Evolutionary conservation across 108 stramenopile species (phyloP).

Genomic region (Nitzschia palea): DNA sequence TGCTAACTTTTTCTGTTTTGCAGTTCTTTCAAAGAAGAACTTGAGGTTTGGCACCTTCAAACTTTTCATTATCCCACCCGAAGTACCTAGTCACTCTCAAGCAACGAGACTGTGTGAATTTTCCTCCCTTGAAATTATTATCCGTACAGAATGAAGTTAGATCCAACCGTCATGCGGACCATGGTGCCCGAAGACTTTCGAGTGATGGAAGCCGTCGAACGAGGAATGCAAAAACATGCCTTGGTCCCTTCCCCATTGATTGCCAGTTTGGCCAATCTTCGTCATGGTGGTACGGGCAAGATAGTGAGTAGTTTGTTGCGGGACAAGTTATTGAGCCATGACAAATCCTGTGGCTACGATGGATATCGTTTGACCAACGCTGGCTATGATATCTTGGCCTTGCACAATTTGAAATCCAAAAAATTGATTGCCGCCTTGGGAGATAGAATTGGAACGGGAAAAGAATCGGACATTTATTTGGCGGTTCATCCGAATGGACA

Average conservation of each 20-base stretch:
- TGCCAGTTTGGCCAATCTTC: conserved; percentile 85
- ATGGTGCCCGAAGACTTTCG: conserved; percentile 90
- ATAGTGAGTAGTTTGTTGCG: conserved; percentile 84
- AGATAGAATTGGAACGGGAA: conserved; percentile 97
- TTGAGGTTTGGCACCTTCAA: too few relatives aligned
- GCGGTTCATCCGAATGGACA: conserved; percentile 72
- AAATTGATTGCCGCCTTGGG: conserved; percentile 89
- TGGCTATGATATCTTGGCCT: conserved; percentile 97
- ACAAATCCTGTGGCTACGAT: conserved; percentile 88
- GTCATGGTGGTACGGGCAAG: conserved; percentile 94
- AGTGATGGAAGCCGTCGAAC: conserved; percentile 96
- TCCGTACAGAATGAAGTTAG: conserved; percentile 71
- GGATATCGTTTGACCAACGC: conserved; percentile 96
- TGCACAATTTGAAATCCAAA: conserved; percentile 78
- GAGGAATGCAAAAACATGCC: conserved; percentile 94
- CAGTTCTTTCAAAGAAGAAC: too few relatives aligned
- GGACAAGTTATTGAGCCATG: conserved; percentile 95
- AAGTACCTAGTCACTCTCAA: too few relatives aligned
- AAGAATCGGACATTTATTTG: conserved; percentile 90
- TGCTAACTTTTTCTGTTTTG: too few relatives aligned
- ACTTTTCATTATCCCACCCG: too few relatives aligned
- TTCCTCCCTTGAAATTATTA: too few relatives aligned
- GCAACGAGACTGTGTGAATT: too few relatives aligned
- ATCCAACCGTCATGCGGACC: conserved; percentile 87
- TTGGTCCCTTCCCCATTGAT: conserved; percentile 92